Conservation (phyloP, 164 flowering plant genomes). For the Hamamelis virginiana region DNA sequence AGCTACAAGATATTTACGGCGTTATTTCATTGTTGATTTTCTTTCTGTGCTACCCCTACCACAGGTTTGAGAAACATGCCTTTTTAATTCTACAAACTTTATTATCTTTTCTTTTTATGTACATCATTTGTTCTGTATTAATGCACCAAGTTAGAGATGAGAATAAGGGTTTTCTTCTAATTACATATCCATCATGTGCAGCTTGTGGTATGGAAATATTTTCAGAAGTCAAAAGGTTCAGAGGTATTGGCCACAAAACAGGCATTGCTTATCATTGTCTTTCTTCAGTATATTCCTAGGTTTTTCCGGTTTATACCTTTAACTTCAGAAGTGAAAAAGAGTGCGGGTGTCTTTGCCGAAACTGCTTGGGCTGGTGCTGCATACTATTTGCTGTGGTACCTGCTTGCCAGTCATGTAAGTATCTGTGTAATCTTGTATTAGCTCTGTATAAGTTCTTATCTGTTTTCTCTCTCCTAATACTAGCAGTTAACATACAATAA, state of each 20-base stretch:
- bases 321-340: constrained; percentile 40
- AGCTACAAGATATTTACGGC: constrained; percentile 66
- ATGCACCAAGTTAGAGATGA: background rate
- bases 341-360: constrained; percentile 43
- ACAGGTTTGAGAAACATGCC: constrained; percentile 49
- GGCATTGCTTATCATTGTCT: constrained; percentile 27
- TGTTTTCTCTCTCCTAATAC: background rate
- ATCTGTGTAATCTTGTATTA: background rate
- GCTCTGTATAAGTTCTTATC: no score
- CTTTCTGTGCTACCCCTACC: constrained; percentile 87
- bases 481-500: background rate
- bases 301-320: constrained; percentile 38
- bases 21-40: constrained; percentile 76
- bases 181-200: constrained; percentile 15
- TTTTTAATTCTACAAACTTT: no score
- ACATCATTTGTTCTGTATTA: background rate
- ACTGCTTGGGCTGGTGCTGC: constrained; percentile 51
- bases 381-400: constrained; percentile 44
- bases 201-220: constrained; percentile 38
- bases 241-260: constrained; percentile 37
- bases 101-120: no score
- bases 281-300: constrained; percentile 42
- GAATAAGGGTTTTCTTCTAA: background rate
- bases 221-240: constrained; percentile 17
- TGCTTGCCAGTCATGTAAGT: constrained; percentile 50